phyloP scores from a whole-genome alignment of 768 basidiomycete species.

The Lentinula sp. region DNA sequence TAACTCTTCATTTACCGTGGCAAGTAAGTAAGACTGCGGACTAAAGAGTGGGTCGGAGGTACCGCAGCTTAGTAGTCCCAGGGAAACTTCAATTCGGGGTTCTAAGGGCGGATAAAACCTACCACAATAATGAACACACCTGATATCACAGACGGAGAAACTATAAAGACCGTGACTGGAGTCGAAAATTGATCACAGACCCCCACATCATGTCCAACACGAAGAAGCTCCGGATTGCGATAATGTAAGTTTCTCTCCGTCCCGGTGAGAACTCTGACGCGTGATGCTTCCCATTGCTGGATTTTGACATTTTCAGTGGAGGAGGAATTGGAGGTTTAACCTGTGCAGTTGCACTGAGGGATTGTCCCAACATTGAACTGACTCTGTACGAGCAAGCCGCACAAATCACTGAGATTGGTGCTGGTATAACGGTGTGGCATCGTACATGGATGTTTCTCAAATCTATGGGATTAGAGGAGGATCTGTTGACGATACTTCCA shows the following conservation, averaged over 20 bases:
- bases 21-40: no score
- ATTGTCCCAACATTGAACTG: slow-evolving; percentile 19
- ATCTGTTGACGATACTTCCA: slow-evolving; percentile 13
- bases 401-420: slow-evolving; percentile 34
- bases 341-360: slow-evolving; percentile 26
- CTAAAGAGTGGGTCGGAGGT: no score
- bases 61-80: no score
- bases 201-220: background rate
- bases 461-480: slow-evolving; percentile 28
- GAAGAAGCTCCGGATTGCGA: slow-evolving; percentile 9
- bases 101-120: no score
- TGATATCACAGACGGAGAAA: background rate
- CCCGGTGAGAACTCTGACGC: background rate
- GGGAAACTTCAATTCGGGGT: no score
- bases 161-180: background rate
- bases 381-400: slow-evolving; percentile 38
- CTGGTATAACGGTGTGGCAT: slow-evolving; percentile 36
- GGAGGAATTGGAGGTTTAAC: slow-evolving; percentile 36
- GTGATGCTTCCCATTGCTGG: background rate
- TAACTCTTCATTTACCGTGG: no score
- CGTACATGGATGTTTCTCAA: slow-evolving; percentile 33
- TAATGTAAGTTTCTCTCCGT: slow-evolving; percentile 7
- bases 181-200: no score
- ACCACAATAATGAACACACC: background rate
- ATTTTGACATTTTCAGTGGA: slow-evolving; percentile 21